Conservation (phyloP, 768 basidiomycete species). For the Fibroporia radiculosa region DNA sequence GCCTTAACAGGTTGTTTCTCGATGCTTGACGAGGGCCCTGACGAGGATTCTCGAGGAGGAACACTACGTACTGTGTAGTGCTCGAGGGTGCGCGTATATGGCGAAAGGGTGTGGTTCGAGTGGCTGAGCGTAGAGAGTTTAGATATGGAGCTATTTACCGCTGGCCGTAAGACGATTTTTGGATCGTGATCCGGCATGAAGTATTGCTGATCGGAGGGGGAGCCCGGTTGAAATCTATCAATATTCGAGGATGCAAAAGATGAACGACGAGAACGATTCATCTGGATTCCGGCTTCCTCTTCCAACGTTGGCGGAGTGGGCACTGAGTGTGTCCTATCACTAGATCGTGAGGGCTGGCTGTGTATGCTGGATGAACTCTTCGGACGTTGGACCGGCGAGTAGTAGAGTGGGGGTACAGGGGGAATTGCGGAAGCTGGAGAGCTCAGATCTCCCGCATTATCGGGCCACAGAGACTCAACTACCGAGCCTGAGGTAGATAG, state of each 20-base stretch:
- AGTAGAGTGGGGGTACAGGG: slow-evolving; percentile 20
- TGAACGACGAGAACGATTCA: slow-evolving; percentile 24
- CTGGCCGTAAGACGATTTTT: slow-evolving; percentile 57
- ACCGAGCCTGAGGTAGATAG: not conserved
- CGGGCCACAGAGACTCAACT: not conserved
- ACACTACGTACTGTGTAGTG: slow-evolving; percentile 92
- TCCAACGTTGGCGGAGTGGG: slow-evolving; percentile 38
- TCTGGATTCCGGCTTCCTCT: slow-evolving; percentile 10
- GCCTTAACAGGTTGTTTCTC: slow-evolving; percentile 63
- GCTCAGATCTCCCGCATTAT: not conserved
- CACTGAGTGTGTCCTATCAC: slow-evolving; percentile 34
- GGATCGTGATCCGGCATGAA: slow-evolving; percentile 34
- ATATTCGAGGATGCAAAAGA: slow-evolving; percentile 26
- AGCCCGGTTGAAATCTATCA: slow-evolving; percentile 28
- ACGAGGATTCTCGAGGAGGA: slow-evolving; percentile 46
- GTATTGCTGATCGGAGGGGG: slow-evolving; percentile 25
- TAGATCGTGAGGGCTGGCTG: slow-evolving; percentile 43
- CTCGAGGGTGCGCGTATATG: slow-evolving; percentile 83
- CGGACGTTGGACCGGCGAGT: slow-evolving; percentile 26
- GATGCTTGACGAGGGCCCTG: slow-evolving; percentile 25
- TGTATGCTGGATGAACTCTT: slow-evolving; percentile 44
- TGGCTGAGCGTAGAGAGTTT: slow-evolving; percentile 80
- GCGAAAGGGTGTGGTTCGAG: slow-evolving; percentile 91
- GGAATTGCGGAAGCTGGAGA: slow-evolving; percentile 15
- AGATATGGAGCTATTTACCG: slow-evolving; percentile 66